phyloP scores from a whole-genome alignment of 371 early-diverging fungal species.

The Mortierella sp. region DNA sequence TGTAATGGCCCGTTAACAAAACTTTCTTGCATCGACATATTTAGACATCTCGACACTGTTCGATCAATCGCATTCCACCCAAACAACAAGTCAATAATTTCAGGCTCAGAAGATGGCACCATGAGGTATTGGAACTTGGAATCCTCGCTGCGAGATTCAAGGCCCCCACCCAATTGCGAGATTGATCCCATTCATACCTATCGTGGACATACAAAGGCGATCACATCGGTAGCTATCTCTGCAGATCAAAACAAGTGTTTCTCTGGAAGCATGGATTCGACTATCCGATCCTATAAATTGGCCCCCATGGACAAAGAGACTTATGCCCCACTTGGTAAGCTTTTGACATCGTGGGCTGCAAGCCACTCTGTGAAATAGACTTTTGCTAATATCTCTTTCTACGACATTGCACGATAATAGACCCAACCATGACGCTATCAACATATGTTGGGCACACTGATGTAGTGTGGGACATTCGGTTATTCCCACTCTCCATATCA shows the following conservation, averaged over 20 bases:
- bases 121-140: constrained; percentile 83
- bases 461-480: constrained; percentile 87
- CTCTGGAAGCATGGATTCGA: constrained; percentile 83
- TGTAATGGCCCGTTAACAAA: not conserved
- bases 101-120: constrained; percentile 89
- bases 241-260: constrained; percentile 70
- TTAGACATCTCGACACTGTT: constrained; percentile 87
- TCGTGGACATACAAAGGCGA: constrained; percentile 83
- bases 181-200: constrained; percentile 81
- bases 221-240: constrained; percentile 78
- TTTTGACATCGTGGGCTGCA: constrained; percentile 18
- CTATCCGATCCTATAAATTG: constrained; percentile 80
- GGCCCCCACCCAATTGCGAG: constrained; percentile 56
- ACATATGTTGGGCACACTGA: constrained; percentile 87
- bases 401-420: constrained; percentile 39
- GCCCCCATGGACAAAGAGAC: constrained; percentile 70
- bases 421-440: constrained; percentile 66
- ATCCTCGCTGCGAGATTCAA: constrained; percentile 39
- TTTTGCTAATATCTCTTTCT: no score
- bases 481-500: constrained; percentile 66
- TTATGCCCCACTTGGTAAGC: constrained; percentile 68
- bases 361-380: no score
- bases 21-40: not conserved
- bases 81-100: constrained; percentile 68
- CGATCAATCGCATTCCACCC: constrained; percentile 80